phyloP scores from a whole-genome alignment of 2,329 filamentous ascomycete species.

The Paecilomyces variotii region DNA sequence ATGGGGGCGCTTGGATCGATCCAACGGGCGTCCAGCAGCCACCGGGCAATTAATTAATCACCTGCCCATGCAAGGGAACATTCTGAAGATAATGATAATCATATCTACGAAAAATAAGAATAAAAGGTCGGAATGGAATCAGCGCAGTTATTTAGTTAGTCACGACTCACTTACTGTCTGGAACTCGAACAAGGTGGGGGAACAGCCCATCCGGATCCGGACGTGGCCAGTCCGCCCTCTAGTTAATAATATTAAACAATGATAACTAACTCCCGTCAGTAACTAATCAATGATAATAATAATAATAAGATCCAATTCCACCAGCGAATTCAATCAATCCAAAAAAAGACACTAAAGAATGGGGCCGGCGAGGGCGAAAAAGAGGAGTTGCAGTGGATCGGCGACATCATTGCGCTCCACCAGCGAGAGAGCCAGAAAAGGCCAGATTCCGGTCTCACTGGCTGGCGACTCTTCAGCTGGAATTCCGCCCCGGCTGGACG shows the following conservation, averaged over 20 bases:
- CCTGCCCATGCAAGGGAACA: background rate
- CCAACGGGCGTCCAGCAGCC: background rate
- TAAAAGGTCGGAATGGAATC: too few species aligned
- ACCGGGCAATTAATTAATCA: too few species aligned
- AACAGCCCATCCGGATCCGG: background rate
- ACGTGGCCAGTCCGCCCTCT: background rate
- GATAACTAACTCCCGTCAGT: too few species aligned
- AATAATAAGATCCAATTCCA: too few species aligned
- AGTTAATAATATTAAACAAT: background rate
- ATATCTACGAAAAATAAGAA: too few species aligned
- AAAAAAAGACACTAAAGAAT: too few species aligned
- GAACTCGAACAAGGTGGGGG: background rate
- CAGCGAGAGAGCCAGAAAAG: background rate
- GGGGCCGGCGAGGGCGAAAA: background rate
- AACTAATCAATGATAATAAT: too few species aligned
- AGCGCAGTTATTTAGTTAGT: too few species aligned
- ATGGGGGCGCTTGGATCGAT: background rate
- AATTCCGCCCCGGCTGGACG: background rate
- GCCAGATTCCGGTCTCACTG: background rate
- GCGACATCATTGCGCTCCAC: background rate
- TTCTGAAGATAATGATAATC: too few species aligned
- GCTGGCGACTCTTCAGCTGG: background rate
- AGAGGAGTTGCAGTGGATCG: background rate
- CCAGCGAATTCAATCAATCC: too few species aligned
- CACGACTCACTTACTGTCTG: background rate